Base-by-base conservation (phyloP, 2,329 filamentous ascomycete genomes). In the Sarocladium oryzae region DNA sequence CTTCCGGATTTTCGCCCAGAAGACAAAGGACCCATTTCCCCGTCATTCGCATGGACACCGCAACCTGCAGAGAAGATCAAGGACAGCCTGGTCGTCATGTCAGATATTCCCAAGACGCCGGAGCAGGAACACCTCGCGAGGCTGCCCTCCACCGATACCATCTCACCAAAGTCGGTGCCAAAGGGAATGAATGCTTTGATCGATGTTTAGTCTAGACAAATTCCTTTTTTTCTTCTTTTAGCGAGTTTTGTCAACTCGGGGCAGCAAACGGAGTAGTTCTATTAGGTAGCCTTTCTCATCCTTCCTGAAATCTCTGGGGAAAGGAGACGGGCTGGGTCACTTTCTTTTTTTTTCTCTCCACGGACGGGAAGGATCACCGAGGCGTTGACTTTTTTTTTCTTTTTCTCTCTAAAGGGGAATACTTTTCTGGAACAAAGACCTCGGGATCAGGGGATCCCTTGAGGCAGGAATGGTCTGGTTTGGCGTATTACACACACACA, bases 101-200 rank as follows among this genome's bases (percentile, higher is more conserved):
- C 55, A 63, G 64, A 56, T 56, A 61, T 35, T 60, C 57, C 32
- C 59, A 63, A 53, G 21, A 53, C 55, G 24, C 36, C 58, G 4
- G 43, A 48, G 15, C 43, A 48, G 30, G 55, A 54, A 55, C 53
- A 56, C 50, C 51, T 51, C 52, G 6, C 36, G 35, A 20, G 24
- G 50, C 30, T 28, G 36, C 16, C 49, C 15, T 36, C 53, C 16
- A 38, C 57, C 40, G 61, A 68, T 20, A 74, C 72, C 5, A 73
- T 76, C 33, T 75, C 72, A 23, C 72, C 74, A 6, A 66, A 61
- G 24, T 69, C 67, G 3, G 58, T 70, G 18, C 74, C 74, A 4
- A 63, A 62, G 15, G 66, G 64, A 26, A 68, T 77, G 67, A 61
- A 56, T 18, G 57, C 57, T n/a, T 54, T 75, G 15, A 63, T 75